Conservation (phyloP, 108 stramenopile species). For the Discostella pseudostelligera region DNA sequence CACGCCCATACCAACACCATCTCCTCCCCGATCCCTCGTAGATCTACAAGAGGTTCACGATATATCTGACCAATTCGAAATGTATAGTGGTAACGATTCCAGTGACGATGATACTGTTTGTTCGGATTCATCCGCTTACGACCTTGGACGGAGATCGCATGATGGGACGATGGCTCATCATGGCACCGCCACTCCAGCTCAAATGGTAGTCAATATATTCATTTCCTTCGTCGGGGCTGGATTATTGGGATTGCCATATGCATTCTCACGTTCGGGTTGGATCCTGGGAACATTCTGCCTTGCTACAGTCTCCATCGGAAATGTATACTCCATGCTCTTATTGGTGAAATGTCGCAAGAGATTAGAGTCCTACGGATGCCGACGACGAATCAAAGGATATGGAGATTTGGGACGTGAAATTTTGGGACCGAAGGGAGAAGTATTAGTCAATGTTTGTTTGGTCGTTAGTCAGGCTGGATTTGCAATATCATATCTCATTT, state of each 20-base stretch:
- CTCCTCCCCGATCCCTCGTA: constrained; percentile 11
- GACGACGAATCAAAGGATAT: constrained; percentile 44
- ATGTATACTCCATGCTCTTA: constrained; percentile 76
- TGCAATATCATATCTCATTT: constrained; percentile 82
- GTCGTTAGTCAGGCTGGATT: constrained; percentile 74
- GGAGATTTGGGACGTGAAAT: constrained; percentile 62
- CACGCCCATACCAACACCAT: constrained; percentile 25
- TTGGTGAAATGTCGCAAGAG: constrained; percentile 47
- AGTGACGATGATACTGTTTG: constrained; percentile 1
- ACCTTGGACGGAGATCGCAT: constrained; percentile 9
- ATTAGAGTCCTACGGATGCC: constrained; percentile 31
- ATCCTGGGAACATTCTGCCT: constrained; percentile 54
- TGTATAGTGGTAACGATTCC: constrained; percentile 9
- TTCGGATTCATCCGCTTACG: background rate
- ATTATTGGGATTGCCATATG: constrained; percentile 70
- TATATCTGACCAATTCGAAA: constrained; percentile 17
- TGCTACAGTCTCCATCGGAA: constrained; percentile 48
- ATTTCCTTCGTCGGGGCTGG: constrained; percentile 85
- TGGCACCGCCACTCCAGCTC: constrained; percentile 44
- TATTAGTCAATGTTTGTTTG: constrained; percentile 65
- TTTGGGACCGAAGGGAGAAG: constrained; percentile 57
- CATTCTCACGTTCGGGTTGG: constrained; percentile 72
- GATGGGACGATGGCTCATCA: constrained; percentile 11
- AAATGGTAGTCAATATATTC: constrained; percentile 71
- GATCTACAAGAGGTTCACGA: constrained; percentile 13